These are phyloP conservation scores for Tilletia walkeri DNA, from an alignment of 1,284 basidiomycete genomes.

Conservation along the genomic window DNA sequence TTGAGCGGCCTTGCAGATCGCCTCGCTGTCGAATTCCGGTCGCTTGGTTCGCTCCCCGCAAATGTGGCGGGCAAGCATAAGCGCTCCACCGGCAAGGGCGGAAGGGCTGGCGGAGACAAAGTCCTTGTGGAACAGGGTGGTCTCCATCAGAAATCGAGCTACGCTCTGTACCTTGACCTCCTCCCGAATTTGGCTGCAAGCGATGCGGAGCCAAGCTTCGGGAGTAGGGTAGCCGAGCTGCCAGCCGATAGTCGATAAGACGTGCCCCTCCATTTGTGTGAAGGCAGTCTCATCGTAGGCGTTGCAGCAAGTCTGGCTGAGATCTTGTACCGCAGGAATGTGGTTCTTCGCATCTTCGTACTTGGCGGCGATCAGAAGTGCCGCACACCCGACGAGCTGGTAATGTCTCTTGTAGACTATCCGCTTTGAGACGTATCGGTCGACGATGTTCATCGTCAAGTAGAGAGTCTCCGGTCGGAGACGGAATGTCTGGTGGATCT, in stretches of 20 bases:
- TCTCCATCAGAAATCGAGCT: conserved; percentile 96
- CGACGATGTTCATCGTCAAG: conserved; percentile 96
- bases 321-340: conserved; percentile 88
- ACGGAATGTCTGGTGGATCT: conserved; percentile 86
- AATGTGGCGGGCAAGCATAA: conserved; percentile 83
- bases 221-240: conserved; percentile 94
- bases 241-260: conserved; percentile 95
- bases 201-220: conserved; percentile 85
- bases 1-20: conserved; percentile 68
- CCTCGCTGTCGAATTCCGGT: conserved; percentile 55
- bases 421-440: conserved; percentile 96
- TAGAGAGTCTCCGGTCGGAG: conserved; percentile 97
- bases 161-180: conserved; percentile 86
- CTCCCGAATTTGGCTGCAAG: conserved; percentile 61
- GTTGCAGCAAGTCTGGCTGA: conserved; percentile 88
- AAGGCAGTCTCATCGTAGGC: conserved; percentile 95
- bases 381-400: conserved; percentile 96
- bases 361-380: conserved; percentile 98
- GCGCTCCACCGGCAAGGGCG: conserved; percentile 78
- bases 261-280: conserved; percentile 74
- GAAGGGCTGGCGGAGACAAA: conserved; percentile 84
- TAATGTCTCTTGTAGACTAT: conserved; percentile 99
- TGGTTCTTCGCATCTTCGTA: conserved; percentile 99
- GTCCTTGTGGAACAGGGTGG: conserved; percentile 93
- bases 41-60: not conserved